phyloP scores from a whole-genome alignment of 2,329 filamentous ascomycete species.

The Lomentospora prolificans region DNA sequence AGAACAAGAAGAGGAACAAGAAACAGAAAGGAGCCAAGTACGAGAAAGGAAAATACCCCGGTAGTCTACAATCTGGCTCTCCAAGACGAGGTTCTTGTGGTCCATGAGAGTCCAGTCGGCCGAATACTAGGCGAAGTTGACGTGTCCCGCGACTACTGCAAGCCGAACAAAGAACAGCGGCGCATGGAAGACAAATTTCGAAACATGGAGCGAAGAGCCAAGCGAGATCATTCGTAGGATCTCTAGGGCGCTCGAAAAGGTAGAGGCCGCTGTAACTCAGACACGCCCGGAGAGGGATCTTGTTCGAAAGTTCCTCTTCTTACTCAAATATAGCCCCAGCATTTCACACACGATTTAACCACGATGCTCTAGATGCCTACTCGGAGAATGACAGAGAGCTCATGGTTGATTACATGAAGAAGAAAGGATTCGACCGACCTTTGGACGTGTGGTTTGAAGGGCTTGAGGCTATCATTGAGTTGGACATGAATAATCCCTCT shows the following conservation, averaged over 20 bases:
- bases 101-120: conserved; percentile 15
- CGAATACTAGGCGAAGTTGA: conserved; percentile 16
- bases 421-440: conserved; percentile 14
- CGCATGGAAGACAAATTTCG: conserved; percentile 17
- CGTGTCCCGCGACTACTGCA: conserved; percentile 18
- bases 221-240: conserved; percentile 24
- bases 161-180: conserved; percentile 13
- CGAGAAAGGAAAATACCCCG: background rate
- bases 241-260: background rate
- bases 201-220: conserved; percentile 14
- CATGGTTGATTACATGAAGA: conserved; percentile 16
- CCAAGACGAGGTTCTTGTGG: conserved; percentile 4
- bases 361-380: conserved; percentile 24
- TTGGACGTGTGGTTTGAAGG: conserved; percentile 21
- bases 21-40: background rate
- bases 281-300: conserved; percentile 23
- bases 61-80: conserved; percentile 19
- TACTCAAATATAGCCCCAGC: conserved; percentile 30
- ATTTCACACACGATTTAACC: conserved; percentile 25
- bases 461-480: conserved; percentile 17
- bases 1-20: background rate
- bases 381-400: conserved; percentile 14
- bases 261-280: conserved; percentile 16
- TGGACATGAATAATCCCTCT: conserved; percentile 17
- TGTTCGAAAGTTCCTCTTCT: conserved; percentile 34